Conservation (phyloP, 306 rosid species). For the Citrullus colocynthis region DNA sequence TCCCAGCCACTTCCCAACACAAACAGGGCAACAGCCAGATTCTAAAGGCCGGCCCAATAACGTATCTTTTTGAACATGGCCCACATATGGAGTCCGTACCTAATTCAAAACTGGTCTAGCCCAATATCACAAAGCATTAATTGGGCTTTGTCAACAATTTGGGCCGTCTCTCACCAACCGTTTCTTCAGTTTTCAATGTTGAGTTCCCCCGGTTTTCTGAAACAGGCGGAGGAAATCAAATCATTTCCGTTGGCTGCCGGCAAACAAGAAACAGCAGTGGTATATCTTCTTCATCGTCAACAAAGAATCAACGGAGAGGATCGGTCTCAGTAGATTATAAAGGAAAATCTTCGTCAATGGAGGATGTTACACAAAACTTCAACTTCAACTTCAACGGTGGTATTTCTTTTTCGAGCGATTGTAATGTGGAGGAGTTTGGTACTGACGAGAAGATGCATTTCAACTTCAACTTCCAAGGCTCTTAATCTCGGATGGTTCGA, state of each 20-base stretch:
- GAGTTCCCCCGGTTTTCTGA: slow-evolving; percentile 3
- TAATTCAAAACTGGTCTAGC: neutral
- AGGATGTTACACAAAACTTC: neutral
- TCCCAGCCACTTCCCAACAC: neutral
- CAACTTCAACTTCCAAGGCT: slow-evolving; percentile 8
- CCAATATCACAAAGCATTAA: neutral
- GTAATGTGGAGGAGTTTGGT: neutral
- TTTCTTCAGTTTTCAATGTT: neutral
- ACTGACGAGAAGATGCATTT: slow-evolving; percentile 2
- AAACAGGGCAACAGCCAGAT: neutral
- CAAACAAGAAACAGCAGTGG: neutral
- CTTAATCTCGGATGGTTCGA: slow-evolving; percentile 16
- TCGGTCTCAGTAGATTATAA: neutral
- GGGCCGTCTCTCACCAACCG: neutral
- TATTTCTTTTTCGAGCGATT: neutral
- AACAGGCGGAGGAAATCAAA: neutral
- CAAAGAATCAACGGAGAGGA: neutral
- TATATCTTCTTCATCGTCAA: neutral
- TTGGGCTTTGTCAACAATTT: neutral
- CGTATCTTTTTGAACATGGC: neutral
- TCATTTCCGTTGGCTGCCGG: slow-evolving; percentile 3
- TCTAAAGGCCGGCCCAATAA: neutral
- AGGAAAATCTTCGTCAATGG: neutral
- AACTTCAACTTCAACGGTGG: no score
- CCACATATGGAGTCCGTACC: neutral